Base-by-base conservation (phyloP, 2,329 filamentous ascomycete genomes). In the Monosporascus sp. region DNA sequence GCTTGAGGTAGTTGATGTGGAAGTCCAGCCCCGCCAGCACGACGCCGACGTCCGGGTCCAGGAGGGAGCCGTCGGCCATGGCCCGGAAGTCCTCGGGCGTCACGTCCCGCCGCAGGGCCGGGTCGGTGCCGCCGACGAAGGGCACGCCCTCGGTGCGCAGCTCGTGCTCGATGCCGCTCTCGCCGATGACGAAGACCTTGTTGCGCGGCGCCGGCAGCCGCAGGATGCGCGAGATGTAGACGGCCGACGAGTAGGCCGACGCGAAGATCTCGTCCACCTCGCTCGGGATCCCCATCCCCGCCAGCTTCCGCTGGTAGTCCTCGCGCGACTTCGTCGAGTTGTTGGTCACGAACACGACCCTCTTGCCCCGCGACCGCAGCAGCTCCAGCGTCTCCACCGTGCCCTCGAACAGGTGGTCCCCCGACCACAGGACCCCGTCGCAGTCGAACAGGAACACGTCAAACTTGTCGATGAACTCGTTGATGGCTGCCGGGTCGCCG, bases 401-500 rank as follows among this genome's bases (percentile, higher is more conserved):
- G 50, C 88, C 88, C 15, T 90, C 86, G 62, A 94, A 97, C 11
- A 96, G 77, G 68, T 93, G 87, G 67, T 97, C 90, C 49, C 94
- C 94, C 17, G 92, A 96, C 94, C 94, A 99, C 55, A 99, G 78
- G 38, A 99, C 94, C 67, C 93, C 94, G 83, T 99, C 94, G 74
- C 94, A 99, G 70, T 99, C 94, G 66, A 99, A 90, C 14, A 99
- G 78, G 67, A 99, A 97, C 74, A 96, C 94, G 77, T 99, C 94
- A 67, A 97, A 99, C 67, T 84, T 84, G 73, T 90, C 87, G 56
- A 99, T 77, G 69, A 99, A 99, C 50, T 87, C 85, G 49, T 87
- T 82, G 62, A 97, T 89, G 45, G 82, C 89, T 54, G 81, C 76
- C 58, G 81, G 80, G 67, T 97, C 85, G 69, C 92, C 92, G 38